Evolutionary conservation across 192 early-diverging fungal genomes (phyloP).

Genomic region (Linnemannia exigua): DNA sequence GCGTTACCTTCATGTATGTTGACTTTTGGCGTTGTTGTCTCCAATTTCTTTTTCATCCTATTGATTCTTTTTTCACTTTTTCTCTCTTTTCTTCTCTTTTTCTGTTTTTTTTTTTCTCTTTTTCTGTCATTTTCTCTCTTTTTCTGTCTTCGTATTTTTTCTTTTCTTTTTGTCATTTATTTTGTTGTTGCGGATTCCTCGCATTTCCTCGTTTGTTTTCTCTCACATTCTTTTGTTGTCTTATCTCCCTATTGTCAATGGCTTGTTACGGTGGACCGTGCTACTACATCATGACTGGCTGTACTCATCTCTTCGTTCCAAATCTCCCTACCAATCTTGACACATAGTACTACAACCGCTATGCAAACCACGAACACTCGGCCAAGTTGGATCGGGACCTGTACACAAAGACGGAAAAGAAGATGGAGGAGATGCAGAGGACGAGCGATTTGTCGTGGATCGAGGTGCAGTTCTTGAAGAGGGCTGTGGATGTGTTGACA

Average conservation of each 20-base stretch:
- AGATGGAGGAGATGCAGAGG: constrained; percentile 98
- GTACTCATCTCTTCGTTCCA: no score
- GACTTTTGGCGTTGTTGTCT: not conserved
- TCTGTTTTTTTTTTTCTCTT: not conserved
- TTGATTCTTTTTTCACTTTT: not conserved
- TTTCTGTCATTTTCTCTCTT: not conserved
- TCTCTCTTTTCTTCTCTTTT: not conserved
- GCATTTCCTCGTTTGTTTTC: not conserved
- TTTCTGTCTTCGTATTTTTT: not conserved
- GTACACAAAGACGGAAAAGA: constrained; percentile 88
- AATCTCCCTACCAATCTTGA: not conserved
- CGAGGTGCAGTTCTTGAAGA: constrained; percentile 97
- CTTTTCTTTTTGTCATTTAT: not conserved
- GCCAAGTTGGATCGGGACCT: constrained; percentile 87
- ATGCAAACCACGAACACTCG: constrained; percentile 97
- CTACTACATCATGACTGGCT: no score
- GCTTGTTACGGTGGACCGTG: constrained; percentile 3
- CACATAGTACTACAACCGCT: constrained; percentile 93
- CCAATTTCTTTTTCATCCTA: not conserved
- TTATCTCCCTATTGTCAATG: constrained; percentile 12
- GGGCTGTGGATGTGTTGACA: constrained; percentile 91
- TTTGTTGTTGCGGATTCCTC: not conserved
- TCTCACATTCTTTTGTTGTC: not conserved
- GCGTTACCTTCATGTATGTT: constrained; percentile 93
- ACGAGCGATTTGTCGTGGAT: constrained; percentile 95